phyloP scores from a whole-genome alignment of 148 eudicot species.

The Bassia scoparia region DNA sequence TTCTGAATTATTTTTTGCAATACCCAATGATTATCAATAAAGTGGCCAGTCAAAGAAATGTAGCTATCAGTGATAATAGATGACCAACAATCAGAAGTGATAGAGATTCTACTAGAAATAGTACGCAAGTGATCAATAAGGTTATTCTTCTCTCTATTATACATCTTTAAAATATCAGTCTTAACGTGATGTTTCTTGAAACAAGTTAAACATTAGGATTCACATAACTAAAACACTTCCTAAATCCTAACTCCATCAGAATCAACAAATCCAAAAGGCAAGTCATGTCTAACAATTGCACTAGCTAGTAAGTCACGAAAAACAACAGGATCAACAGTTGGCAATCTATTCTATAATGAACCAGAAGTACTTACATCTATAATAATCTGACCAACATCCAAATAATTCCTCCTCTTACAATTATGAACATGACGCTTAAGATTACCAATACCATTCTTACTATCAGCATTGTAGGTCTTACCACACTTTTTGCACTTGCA shows the following conservation, averaged over 20 bases:
- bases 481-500: constrained; percentile 7
- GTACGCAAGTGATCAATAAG: not conserved
- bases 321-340: not conserved
- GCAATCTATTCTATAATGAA: not conserved
- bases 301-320: not conserved
- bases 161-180: not conserved
- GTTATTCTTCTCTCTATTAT: not conserved
- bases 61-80: not conserved
- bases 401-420: not conserved
- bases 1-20: no score
- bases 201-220: not conserved
- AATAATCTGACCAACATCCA: not conserved
- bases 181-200: not conserved
- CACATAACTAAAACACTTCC: not conserved
- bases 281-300: constrained; percentile 1
- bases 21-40: no score
- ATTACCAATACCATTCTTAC: constrained; percentile 6
- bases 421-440: not conserved
- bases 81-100: not conserved
- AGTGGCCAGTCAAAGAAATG: no score
- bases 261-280: constrained; percentile 8
- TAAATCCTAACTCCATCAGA: not conserved
- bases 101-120: not conserved
- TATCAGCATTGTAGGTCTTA: not conserved
- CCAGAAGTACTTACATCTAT: not conserved